These are phyloP conservation scores for Strobilomyces confusus DNA, from an alignment of 768 basidiomycete genomes.

Conservation along the genomic window DNA sequence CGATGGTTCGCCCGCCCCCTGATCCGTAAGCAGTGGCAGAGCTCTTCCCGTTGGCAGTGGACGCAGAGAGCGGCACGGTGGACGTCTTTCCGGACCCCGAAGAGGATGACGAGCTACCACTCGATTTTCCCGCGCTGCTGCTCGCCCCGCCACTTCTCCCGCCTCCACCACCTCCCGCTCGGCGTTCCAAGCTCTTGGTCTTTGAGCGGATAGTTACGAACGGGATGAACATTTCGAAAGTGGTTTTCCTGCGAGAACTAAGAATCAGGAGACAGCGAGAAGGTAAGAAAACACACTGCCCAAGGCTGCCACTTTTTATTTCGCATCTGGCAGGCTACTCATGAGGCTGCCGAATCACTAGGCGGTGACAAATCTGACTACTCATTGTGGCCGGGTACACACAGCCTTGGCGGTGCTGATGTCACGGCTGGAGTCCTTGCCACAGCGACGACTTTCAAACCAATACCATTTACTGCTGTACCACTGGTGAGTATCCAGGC, in stretches of 20 bases:
- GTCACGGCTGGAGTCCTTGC: too few species aligned
- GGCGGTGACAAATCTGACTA: too few species aligned
- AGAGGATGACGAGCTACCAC: constrained; percentile 8
- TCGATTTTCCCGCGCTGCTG: constrained; percentile 8
- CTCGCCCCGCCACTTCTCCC: constrained; percentile 17
- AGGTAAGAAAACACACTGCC: background rate
- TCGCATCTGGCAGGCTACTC: too few species aligned
- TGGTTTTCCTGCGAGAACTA: background rate
- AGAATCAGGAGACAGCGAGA: background rate
- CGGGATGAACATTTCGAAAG: constrained; percentile 20
- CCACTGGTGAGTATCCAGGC: too few species aligned
- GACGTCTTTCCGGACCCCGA: constrained; percentile 6
- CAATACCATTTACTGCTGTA: too few species aligned
- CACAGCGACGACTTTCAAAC: too few species aligned
- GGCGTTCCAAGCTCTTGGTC: constrained; percentile 15
- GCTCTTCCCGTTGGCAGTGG: constrained; percentile 21
- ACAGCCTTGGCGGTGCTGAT: too few species aligned
- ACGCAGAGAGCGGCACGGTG: constrained; percentile 17
- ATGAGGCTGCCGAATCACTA: too few species aligned
- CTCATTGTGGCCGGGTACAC: too few species aligned
- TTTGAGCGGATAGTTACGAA: constrained; percentile 6
- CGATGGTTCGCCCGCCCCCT: constrained; percentile 29
- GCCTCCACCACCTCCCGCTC: constrained; percentile 33
- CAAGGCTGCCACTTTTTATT: background rate
- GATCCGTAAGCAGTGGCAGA: constrained; percentile 31